Base-by-base conservation (phyloP, 768 basidiomycete genomes). In the Clitopilus passeckerianus region DNA sequence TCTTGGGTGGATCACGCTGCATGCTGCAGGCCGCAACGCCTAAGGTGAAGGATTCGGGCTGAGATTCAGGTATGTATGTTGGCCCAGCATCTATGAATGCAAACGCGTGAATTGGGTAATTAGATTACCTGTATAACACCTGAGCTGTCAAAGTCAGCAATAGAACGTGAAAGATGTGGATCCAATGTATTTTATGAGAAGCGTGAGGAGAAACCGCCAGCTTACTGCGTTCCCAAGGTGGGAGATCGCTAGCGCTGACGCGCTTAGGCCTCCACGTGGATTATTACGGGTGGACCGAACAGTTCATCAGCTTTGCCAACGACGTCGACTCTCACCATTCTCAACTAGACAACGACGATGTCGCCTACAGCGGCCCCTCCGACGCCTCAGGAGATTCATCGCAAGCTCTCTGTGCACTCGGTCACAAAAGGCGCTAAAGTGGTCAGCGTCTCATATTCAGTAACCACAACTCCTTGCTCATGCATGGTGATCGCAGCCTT, bases 311-410 rank as follows among this genome's bases (percentile, higher is more conserved):
- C 46, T 50, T 50, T 50, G 46, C 46, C 46, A 50, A 18, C 46
- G 4, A 18, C 46, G 20, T 9, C 46, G 46, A 50, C 18, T 7
- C n/a, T 12, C 46, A 50, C 10, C 46, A 41, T n/a, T 50, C 46
- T 23, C 16, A 18, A 18, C 46, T 50, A n/a, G 16, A 18, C 46
- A 50, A 50, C 44, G 16, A 59, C 62, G 58, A 77, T 77, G 76
- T 67, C 78, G 18, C 74, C 75, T 43, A 70, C 75, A 58, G 80
- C 74, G 59, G 72, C 88, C 14, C 89, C 92, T 5, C 93, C 91
- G 7, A 87, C 93, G 12, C 86, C 88, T 15, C 91, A 93, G 70
- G 93, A 95, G 75, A 85, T 95, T 16, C 83, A 90, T 59, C 80
- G 91, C 64, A 95, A 94, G 69, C 83, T 95, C 6, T 93, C 91